These are phyloP conservation scores for Polyporus arcularius DNA, from an alignment of 768 basidiomycete genomes.

Conservation along the genomic window DNA sequence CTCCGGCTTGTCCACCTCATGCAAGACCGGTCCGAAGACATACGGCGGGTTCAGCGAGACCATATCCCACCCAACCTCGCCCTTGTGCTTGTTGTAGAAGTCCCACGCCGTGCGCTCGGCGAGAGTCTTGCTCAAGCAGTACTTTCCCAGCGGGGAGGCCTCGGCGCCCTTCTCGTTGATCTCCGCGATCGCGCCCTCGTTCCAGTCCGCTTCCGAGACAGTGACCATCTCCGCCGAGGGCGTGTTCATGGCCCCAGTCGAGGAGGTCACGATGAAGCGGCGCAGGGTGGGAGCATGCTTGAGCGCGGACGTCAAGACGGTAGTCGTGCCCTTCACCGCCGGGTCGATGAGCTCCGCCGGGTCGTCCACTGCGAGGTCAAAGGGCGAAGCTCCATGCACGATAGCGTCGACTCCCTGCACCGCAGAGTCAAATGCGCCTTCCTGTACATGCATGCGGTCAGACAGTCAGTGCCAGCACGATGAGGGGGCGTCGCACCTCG, in stretches of 20 bases:
- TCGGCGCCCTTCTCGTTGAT: conserved; percentile 51
- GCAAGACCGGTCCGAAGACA: conserved; percentile 26
- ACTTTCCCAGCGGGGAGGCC: conserved; percentile 43
- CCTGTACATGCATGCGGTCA: conserved; percentile 32
- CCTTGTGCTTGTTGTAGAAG: conserved; percentile 45
- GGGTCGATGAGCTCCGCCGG: conserved; percentile 61
- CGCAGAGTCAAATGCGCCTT: conserved; percentile 76
- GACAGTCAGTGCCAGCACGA: no score
- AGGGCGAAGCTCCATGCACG: conserved; percentile 68
- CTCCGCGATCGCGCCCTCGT: conserved; percentile 47
- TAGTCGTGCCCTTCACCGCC: conserved; percentile 69
- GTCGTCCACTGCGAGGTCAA: conserved; percentile 47
- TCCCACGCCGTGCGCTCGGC: conserved; percentile 63
- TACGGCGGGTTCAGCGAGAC: conserved; percentile 57
- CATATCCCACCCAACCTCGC: conserved; percentile 50
- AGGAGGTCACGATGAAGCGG: conserved; percentile 65
- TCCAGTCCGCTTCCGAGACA: conserved; percentile 63
- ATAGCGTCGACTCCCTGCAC: conserved; percentile 77
- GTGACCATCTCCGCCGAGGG: conserved; percentile 26
- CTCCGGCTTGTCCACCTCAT: conserved; percentile 34
- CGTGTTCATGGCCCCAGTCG: conserved; percentile 45
- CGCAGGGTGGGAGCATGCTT: conserved; percentile 49
- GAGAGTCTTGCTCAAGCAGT: conserved; percentile 59
- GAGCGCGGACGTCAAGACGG: conserved; percentile 58
- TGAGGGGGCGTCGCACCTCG: conserved; percentile 34